phyloP scores from a whole-genome alignment of 306 rosid species.

The Vicia faba region DNA sequence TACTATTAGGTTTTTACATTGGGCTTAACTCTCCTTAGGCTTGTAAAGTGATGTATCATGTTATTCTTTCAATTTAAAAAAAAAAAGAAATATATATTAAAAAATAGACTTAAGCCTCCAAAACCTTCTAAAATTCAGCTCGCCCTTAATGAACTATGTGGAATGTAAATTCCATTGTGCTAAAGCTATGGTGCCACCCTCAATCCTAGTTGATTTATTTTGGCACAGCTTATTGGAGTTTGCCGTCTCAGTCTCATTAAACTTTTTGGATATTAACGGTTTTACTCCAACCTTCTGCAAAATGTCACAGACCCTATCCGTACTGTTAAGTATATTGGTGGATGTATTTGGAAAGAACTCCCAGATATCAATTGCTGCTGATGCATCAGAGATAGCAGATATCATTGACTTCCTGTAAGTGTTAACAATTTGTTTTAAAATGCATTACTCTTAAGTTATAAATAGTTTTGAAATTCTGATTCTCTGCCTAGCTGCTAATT shows the following conservation, averaged over 20 bases:
- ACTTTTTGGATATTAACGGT: slow-evolving; percentile 17
- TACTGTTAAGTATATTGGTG: slow-evolving; percentile 65
- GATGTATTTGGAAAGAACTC: slow-evolving; percentile 93
- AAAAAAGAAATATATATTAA: too few relatives aligned
- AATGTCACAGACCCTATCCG: slow-evolving; percentile 66
- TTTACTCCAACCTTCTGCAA: slow-evolving; percentile 31
- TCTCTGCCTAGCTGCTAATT: slow-evolving; percentile 24
- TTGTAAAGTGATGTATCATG: too few relatives aligned
- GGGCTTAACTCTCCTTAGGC: too few relatives aligned
- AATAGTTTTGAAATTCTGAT: slow-evolving; percentile 14
- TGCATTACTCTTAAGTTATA: not conserved
- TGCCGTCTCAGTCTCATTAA: slow-evolving; percentile 6
- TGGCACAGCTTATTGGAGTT: slow-evolving; percentile 2
- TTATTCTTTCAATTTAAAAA: too few relatives aligned
- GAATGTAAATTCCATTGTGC: slow-evolving; percentile 1
- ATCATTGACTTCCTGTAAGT: slow-evolving; percentile 92
- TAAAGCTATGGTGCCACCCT: slow-evolving; percentile 13
- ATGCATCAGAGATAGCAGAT: slow-evolving; percentile 80
- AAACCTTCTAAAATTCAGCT: too few relatives aligned
- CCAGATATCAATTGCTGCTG: slow-evolving; percentile 59
- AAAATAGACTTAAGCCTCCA: too few relatives aligned
- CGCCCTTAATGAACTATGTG: not conserved
- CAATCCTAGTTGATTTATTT: slow-evolving; percentile 22
- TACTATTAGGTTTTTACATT: too few relatives aligned
- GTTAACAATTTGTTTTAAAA: slow-evolving; percentile 14